phyloP scores from a whole-genome alignment of 768 basidiomycete species.

The Albatrellus ellisii region DNA sequence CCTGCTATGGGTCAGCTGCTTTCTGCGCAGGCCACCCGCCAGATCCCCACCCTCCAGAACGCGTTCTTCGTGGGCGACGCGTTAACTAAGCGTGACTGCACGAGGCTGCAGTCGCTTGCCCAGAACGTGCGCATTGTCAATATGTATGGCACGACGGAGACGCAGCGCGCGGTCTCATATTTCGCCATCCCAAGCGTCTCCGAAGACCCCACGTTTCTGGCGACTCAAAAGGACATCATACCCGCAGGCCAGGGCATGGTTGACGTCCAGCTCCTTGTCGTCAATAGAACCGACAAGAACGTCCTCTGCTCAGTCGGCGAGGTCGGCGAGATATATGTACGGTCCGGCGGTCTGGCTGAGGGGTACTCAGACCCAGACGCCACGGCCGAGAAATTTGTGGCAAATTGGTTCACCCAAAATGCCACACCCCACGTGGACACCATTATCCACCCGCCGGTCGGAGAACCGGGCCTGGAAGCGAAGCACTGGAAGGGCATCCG shows the following conservation, averaged over 20 bases:
- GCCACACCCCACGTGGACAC: slow-evolving; percentile 50
- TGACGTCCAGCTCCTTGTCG: slow-evolving; percentile 92
- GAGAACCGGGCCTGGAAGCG: slow-evolving; percentile 56
- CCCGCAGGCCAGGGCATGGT: slow-evolving; percentile 97
- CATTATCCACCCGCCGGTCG: slow-evolving; percentile 44
- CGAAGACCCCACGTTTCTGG: slow-evolving; percentile 79
- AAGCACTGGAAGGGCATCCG: slow-evolving; percentile 89
- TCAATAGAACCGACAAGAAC: slow-evolving; percentile 78
- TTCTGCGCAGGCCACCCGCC: slow-evolving; percentile 69
- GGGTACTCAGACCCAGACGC: slow-evolving; percentile 82
- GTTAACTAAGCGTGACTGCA: slow-evolving; percentile 94
- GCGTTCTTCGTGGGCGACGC: slow-evolving; percentile 99
- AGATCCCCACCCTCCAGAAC: slow-evolving; percentile 75
- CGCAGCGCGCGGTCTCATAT: slow-evolving; percentile 97
- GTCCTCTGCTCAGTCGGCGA: slow-evolving; percentile 90
- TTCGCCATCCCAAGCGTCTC: slow-evolving; percentile 82
- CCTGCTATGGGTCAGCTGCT: slow-evolving; percentile 99
- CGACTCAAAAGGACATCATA: slow-evolving; percentile 94
- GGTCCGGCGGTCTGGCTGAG: slow-evolving; percentile 90
- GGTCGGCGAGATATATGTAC: slow-evolving; percentile 97
- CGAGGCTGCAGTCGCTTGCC: slow-evolving; percentile 86
- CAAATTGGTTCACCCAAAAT: slow-evolving; percentile 73
- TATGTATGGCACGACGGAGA: slow-evolving; percentile 99
- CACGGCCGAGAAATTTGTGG: slow-evolving; percentile 83
- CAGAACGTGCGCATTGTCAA: slow-evolving; percentile 91